Percentiles rank a stretch among this genome's conserved stretches.
Conservation (phyloP, 345 rosid genomes). For the Luvunga scandens region DNA sequence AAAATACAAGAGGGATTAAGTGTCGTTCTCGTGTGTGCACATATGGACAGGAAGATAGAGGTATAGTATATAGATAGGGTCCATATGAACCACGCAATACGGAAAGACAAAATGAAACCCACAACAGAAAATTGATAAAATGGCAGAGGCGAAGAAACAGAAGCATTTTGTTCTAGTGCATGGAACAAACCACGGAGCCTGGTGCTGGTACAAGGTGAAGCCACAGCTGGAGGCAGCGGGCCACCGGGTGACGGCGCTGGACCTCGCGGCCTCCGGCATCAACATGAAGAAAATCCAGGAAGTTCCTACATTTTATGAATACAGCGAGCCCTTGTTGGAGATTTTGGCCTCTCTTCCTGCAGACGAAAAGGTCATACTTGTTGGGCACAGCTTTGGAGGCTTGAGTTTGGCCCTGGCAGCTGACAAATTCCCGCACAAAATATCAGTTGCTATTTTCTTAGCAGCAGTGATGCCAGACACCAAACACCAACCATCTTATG, state of each 20-base stretch:
- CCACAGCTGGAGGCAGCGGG: too few species aligned
- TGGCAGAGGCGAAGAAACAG: constrained; percentile 13
- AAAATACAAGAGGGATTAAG: too few species aligned
- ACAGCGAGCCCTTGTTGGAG: constrained; percentile 42
- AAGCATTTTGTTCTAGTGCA: constrained; percentile 61
- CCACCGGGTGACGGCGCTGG: too few species aligned
- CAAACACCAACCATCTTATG: constrained; percentile 25
- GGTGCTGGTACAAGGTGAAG: constrained; percentile 71
- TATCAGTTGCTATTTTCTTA: constrained; percentile 25
- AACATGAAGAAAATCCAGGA: constrained; percentile 32
- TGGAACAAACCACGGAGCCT: constrained; percentile 58
- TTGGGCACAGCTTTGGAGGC: constrained; percentile 18
- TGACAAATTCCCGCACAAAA: constrained; percentile 16
- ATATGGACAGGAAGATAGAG: too few species aligned
- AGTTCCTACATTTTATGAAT: constrained; percentile 35
- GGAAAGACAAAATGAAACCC: neutral
- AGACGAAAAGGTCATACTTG: too few species aligned
- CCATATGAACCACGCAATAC: neutral
- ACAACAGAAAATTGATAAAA: neutral
- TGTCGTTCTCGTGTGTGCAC: too few species aligned
- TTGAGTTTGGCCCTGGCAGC: constrained; percentile 44
- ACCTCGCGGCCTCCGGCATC: too few species aligned
- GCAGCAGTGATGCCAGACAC: constrained; percentile 28
- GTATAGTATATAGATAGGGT: too few species aligned
- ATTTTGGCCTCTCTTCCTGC: too few species aligned